Conservation (phyloP, 2,329 filamentous ascomycete genomes). For the Pseudocercospora vitis region DNA sequence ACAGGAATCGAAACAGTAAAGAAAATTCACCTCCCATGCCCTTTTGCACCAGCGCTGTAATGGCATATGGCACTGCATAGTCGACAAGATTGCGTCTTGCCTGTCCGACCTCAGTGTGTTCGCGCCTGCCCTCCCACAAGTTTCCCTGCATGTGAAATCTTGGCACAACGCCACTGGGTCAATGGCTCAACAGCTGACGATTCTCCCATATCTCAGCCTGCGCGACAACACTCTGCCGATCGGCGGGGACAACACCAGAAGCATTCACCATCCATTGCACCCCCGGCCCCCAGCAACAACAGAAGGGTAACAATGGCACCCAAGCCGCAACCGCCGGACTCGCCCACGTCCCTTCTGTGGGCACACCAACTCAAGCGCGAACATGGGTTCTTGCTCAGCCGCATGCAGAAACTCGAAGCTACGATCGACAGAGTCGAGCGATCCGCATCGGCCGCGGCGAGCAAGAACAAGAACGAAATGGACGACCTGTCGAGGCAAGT, state of each 20-base stretch:
- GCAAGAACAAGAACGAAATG: conserved; percentile 15
- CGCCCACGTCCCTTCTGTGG: conserved; percentile 41
- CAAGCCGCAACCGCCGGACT: conserved; percentile 21
- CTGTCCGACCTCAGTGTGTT: conserved; percentile 12
- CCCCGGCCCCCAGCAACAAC: background rate
- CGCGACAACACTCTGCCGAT: background rate
- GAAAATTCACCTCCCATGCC: conserved; percentile 13
- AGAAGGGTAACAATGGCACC: conserved; percentile 13
- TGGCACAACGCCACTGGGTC: background rate
- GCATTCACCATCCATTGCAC: background rate
- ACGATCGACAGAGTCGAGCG: conserved; percentile 19
- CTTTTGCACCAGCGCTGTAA: no score
- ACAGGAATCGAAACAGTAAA: conserved; percentile 23
- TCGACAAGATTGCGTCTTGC: no score
- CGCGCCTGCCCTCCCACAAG: background rate
- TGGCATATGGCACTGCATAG: no score
- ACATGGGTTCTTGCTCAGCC: conserved; percentile 38
- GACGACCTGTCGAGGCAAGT: conserved; percentile 23
- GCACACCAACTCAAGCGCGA: conserved; percentile 43
- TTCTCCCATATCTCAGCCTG: background rate
- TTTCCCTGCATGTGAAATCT: conserved; percentile 1
- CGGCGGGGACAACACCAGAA: background rate
- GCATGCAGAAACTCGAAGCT: conserved; percentile 41
- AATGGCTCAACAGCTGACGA: background rate
- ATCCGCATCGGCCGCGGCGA: conserved; percentile 7